A percentile compares a stretch with the other conserved stretches of the same genome.
These are phyloP conservation scores for Pichia phayaonensis DNA, from an alignment of 805 yeast genomes.

Conservation along the genomic window DNA sequence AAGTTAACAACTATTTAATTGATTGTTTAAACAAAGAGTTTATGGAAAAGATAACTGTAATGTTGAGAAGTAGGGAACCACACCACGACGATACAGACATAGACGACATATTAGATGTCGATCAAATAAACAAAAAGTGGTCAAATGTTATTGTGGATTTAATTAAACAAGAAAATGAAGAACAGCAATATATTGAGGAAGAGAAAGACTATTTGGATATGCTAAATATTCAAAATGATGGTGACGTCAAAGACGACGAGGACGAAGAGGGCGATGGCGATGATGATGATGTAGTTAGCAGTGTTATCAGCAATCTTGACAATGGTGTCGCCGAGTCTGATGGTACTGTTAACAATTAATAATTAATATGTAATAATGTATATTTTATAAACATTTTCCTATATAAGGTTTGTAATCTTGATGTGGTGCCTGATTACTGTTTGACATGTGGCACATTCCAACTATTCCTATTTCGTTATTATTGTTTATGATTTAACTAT, in stretches of 20 bases:
- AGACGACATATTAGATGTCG: background rate
- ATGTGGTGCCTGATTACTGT: too few species aligned
- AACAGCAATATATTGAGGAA: background rate
- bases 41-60: too few species aligned
- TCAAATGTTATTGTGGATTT: background rate
- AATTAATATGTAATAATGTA: too few species aligned
- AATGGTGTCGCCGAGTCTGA: too few species aligned
- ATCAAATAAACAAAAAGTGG: background rate
- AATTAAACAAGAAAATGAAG: background rate
- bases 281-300: background rate
- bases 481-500: too few species aligned
- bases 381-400: too few species aligned
- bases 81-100: background rate
- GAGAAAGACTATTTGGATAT: background rate
- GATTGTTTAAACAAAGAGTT: constrained; percentile 63
- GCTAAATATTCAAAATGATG: constrained; percentile 12
- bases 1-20: constrained; percentile 42
- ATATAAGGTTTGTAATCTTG: too few species aligned
- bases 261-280: background rate
- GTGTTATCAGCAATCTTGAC: too few species aligned
- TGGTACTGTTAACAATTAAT: too few species aligned
- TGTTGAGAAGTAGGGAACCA: too few species aligned
- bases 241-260: background rate
- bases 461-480: too few species aligned
- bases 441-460: too few species aligned